Base-by-base conservation (phyloP, 257 asterid genomes). In the Striga asiatica region DNA sequence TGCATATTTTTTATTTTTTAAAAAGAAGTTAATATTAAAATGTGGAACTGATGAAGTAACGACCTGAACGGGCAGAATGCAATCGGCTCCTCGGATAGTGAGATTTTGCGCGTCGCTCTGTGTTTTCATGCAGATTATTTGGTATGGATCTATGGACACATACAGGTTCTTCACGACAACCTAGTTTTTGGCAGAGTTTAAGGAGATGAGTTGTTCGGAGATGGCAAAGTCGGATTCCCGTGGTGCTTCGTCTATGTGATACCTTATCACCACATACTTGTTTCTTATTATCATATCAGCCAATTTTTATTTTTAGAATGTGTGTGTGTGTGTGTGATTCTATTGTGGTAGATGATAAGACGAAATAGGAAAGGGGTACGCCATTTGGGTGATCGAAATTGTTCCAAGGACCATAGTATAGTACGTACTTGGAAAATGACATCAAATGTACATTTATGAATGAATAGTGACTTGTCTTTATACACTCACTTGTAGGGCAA, bases 121-220 rank as follows among this genome's bases (percentile, higher is more conserved):
- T 14, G 50, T 47, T 67, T 71, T 78, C 81, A 78, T 74, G 22
- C 84, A 49, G 45, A 66, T 74, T 17, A 78, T 18, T 16, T 68
- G 78, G 66, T 66, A 71, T 2, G 84, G 81, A 46, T 78, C 84
- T 13, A 74, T 61, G 2, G 81, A 78, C 2, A 78, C 49, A 16
- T 54, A 71, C 0, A 74, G 57, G 29, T 69, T 78, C 43, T 69
- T 69, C 24, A 78, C 76, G 5, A 78, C 74, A 3, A 17, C 56
- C 0, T 60, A 64, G 8, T 43, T 69, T 1, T 64, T 22, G 1
- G 48, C 2, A 8, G 35, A 20, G 23, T 4, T 23, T 11, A 66
- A 35, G 8, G 61, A 35, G 32, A 78, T 2, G 2, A 21, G 9
- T 43, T 64, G 13, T 27, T 58, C 64, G 3, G 54, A 45, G 48